phyloP scores from a whole-genome alignment of 2,329 filamentous ascomycete species.

The Fusarium robinianum region DNA sequence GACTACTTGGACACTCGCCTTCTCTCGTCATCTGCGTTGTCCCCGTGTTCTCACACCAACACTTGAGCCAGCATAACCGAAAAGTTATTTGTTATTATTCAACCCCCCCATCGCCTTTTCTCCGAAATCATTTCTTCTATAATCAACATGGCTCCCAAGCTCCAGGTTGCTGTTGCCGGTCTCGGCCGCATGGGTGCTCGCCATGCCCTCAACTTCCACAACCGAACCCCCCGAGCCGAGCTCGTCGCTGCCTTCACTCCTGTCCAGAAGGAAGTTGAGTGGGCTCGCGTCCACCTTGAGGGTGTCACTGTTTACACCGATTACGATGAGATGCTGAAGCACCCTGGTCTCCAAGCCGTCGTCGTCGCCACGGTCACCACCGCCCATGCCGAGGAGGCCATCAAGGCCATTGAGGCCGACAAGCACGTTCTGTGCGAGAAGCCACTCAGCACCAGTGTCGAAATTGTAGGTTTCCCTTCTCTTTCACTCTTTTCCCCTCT shows the following conservation, averaged over 20 bases:
- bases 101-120: background rate
- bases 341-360: conserved; percentile 35
- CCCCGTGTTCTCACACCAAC: background rate
- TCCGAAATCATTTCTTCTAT: background rate
- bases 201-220: conserved; percentile 36
- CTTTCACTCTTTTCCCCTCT: background rate
- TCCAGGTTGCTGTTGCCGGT: conserved; percentile 32
- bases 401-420: conserved; percentile 35
- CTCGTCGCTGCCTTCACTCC: conserved; percentile 36
- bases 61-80: background rate
- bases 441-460: conserved; percentile 44
- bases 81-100: conserved; percentile 1
- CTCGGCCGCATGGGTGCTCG: conserved; percentile 37
- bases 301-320: conserved; percentile 32
- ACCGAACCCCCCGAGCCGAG: conserved; percentile 32
- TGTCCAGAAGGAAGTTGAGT: conserved; percentile 32
- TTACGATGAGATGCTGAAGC: conserved; percentile 36
- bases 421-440: conserved; percentile 38
- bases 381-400: conserved; percentile 34
- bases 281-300: conserved; percentile 31
- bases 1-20: too few species aligned
- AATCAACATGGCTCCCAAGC: conserved; percentile 33
- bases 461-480: conserved; percentile 51
- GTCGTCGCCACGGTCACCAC: conserved; percentile 35
- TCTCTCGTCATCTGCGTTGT: conserved; percentile 2